These are phyloP conservation scores for Postia placenta DNA, from an alignment of 768 basidiomycete species.

Conservation along the genomic window DNA sequence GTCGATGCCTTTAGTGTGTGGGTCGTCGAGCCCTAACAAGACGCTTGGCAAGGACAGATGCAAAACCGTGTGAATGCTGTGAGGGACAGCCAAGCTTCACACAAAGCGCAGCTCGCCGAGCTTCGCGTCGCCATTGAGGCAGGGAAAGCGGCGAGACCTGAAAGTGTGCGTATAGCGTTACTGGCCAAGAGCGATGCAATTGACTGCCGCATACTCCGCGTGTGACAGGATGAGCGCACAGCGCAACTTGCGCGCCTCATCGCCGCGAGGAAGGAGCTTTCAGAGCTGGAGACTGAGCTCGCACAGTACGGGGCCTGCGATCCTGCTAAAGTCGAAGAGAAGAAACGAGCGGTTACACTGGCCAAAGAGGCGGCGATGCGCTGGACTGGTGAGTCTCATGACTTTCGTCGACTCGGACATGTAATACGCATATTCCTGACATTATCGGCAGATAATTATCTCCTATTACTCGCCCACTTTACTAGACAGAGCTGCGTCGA, in stretches of 20 bases:
- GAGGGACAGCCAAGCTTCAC: constrained; percentile 37
- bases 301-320: constrained; percentile 79
- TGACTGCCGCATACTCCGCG: background rate
- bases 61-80: constrained; percentile 48
- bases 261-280: constrained; percentile 42
- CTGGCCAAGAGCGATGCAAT: background rate
- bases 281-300: constrained; percentile 59
- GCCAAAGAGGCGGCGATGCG: constrained; percentile 80
- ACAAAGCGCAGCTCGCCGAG: constrained; percentile 45
- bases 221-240: constrained; percentile 49
- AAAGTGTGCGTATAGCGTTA: constrained; percentile 40
- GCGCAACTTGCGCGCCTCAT: constrained; percentile 45
- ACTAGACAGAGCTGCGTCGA: constrained; percentile 55
- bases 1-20: too few species aligned
- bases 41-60: constrained; percentile 44
- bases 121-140: constrained; percentile 38
- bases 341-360: constrained; percentile 61
- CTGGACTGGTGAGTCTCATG: constrained; percentile 73
- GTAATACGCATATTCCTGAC: background rate
- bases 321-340: constrained; percentile 74
- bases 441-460: constrained; percentile 57
- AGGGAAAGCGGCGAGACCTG: constrained; percentile 49
- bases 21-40: too few species aligned
- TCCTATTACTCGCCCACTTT: constrained; percentile 58
- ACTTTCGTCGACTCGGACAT: background rate